These are phyloP conservation scores for Paramecium bursaria DNA, from an alignment of 73 alveolate genomes.

Conservation along the genomic window DNA sequence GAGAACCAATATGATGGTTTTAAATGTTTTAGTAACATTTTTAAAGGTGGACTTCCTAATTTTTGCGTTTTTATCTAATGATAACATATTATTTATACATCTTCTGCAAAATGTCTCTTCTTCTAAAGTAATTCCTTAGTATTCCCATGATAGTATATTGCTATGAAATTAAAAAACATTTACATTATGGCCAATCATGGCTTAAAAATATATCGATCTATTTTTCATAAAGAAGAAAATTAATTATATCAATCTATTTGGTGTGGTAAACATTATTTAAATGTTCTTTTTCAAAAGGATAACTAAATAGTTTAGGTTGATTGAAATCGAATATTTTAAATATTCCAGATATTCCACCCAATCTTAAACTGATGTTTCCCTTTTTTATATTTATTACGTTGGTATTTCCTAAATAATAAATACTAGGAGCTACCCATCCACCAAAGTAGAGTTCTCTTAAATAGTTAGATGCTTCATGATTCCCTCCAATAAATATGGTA, in stretches of 20 bases:
- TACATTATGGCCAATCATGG: conserved; percentile 95
- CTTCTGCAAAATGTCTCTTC: conserved; percentile 64
- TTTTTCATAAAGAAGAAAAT: conserved; percentile 66
- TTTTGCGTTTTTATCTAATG: conserved; percentile 39
- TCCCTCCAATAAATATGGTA: conserved; percentile 96
- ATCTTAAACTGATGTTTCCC: conserved; percentile 74
- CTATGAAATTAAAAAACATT: neutral
- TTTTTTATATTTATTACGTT: conserved; percentile 82
- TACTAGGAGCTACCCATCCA: conserved; percentile 95
- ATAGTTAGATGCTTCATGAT: conserved; percentile 96
- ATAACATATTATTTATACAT: no score
- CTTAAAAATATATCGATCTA: conserved; percentile 75
- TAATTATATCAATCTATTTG: conserved; percentile 87
- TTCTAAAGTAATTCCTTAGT: conserved; percentile 30
- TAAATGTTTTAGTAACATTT: conserved; percentile 56
- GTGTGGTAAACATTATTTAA: conserved; percentile 83
- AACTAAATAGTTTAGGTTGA: conserved; percentile 80
- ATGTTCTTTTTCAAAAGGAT: conserved; percentile 81
- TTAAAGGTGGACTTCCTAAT: conserved; percentile 72
- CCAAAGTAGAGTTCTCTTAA: conserved; percentile 91
- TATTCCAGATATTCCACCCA: conserved; percentile 95
- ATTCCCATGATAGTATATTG: conserved; percentile 51
- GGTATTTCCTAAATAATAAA: conserved; percentile 89
- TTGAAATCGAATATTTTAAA: conserved; percentile 83
- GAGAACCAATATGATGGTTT: conserved; percentile 81